Evolutionary conservation across 257 asterid genomes (phyloP).

Genomic region (Salvia miltiorrhiza): DNA sequence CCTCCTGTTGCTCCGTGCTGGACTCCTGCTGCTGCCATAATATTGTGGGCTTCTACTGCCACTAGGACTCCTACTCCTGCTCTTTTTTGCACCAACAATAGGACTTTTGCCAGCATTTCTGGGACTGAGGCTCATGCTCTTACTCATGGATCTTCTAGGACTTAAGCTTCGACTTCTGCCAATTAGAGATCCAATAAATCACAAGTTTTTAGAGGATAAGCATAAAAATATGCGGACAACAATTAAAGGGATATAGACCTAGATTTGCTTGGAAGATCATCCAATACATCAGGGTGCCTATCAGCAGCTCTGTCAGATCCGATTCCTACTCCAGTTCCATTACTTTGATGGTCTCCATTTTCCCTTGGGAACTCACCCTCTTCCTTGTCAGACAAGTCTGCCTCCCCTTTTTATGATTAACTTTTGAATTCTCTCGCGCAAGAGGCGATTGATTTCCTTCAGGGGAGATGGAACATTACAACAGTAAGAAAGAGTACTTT

Average conservation of each 20-base stretch:
- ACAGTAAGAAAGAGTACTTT: neutral
- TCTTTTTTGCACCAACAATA: conserved; percentile 36
- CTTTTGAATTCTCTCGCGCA: conserved; percentile 44
- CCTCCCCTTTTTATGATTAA: conserved; percentile 40
- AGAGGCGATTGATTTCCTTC: conserved; percentile 44
- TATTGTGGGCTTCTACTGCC: conserved; percentile 52
- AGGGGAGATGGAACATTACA: conserved; percentile 9
- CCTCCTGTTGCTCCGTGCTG: conserved; percentile 47
- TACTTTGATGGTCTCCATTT: conserved; percentile 75
- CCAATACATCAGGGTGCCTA: conserved; percentile 69
- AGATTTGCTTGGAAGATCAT: conserved; percentile 74
- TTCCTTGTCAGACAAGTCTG: conserved; percentile 54
- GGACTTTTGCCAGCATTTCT: conserved; percentile 56
- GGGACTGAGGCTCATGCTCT: conserved; percentile 98
- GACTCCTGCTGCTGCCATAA: conserved; percentile 39
- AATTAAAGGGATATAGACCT: conserved; percentile 47
- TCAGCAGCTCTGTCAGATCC: conserved; percentile 53
- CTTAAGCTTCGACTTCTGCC: conserved; percentile 81
- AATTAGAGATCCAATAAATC: conserved; percentile 31
- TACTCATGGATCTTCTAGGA: conserved; percentile 56
- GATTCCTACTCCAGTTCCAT: conserved; percentile 45
- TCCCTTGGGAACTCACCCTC: conserved; percentile 84
- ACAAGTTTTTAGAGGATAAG: conserved; percentile 26
- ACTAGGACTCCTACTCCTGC: conserved; percentile 58
- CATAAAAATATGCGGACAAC: conserved; percentile 22